phyloP scores from a whole-genome alignment of 1,139 yeast genomes.

The Hyphopichia wangnamkhiaoensis region DNA sequence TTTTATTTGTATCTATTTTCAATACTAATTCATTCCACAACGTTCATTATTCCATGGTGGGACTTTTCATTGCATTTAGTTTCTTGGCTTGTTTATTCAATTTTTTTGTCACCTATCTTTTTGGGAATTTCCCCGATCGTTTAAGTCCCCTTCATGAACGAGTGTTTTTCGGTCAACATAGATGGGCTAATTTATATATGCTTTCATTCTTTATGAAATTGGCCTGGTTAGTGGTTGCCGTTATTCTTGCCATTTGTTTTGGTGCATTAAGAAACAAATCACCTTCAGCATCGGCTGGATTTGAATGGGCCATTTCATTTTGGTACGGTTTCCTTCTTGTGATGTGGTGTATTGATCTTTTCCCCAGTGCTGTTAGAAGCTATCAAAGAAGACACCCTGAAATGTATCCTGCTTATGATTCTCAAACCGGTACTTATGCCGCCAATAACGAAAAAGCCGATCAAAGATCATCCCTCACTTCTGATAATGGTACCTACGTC shows the following conservation, averaged over 20 bases:
- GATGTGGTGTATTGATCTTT: conserved; percentile 68
- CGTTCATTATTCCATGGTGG: conserved; percentile 73
- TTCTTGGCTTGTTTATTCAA: conserved; percentile 66
- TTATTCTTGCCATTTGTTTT: conserved; percentile 69
- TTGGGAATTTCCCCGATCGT: conserved; percentile 55
- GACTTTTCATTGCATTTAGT: conserved; percentile 68
- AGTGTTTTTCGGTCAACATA: conserved; percentile 39
- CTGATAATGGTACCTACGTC: conserved; percentile 5
- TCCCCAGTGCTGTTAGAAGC: conserved; percentile 54
- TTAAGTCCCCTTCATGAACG: conserved; percentile 43
- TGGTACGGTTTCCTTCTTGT: conserved; percentile 76
- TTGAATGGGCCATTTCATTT: conserved; percentile 85
- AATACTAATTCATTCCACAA: conserved; percentile 59
- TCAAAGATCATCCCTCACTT: not conserved
- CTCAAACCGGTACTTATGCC: not conserved
- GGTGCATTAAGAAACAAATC: conserved; percentile 47
- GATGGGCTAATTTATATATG: conserved; percentile 46
- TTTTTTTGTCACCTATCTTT: conserved; percentile 57
- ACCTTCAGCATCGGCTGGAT: conserved; percentile 47
- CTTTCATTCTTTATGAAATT: conserved; percentile 55
- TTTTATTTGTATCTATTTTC: conserved; percentile 73
- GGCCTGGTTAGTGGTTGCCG: conserved; percentile 69
- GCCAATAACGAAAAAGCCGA: conserved; percentile 2
- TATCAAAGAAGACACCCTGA: conserved; percentile 28
- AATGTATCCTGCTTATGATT: conserved; percentile 6